Conservation (phyloP, 2,329 filamentous ascomycete species). For the Plectosphaerella sp. region DNA sequence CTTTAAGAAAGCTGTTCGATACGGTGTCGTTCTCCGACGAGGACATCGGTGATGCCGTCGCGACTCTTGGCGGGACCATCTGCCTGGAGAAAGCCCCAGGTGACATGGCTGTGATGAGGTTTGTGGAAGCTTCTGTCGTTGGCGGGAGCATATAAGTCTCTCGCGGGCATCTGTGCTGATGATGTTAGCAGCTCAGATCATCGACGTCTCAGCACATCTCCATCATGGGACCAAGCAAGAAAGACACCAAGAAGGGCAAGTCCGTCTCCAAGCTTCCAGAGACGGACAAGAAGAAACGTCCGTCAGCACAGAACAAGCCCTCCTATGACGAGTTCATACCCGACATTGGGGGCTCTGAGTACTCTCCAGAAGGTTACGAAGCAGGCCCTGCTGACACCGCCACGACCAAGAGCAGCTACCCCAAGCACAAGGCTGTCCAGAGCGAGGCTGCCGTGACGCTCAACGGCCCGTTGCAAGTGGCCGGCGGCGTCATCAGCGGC, state of each 20-base stretch:
- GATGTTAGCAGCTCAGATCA: too few species aligned
- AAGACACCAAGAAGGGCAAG: neutral
- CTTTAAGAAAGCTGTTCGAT: neutral
- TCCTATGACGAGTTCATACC: neutral
- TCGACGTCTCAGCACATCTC: too few species aligned
- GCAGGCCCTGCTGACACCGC: neutral
- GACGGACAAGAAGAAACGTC: too few species aligned
- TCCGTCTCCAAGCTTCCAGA: neutral
- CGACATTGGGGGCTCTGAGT: constrained; percentile 18
- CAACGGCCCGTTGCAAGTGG: constrained; percentile 40
- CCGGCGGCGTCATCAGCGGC: constrained; percentile 40
- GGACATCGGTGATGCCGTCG: neutral
- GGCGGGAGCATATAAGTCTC: too few species aligned
- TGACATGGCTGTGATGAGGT: too few species aligned
- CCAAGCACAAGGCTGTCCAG: constrained; percentile 32
- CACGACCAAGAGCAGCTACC: neutral
- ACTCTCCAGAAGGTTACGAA: constrained; percentile 11
- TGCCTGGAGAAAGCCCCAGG: too few species aligned
- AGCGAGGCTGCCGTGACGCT: constrained; percentile 35
- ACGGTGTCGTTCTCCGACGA: neutral
- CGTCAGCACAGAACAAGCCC: neutral
- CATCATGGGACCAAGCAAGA: neutral
- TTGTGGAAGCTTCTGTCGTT: too few species aligned
- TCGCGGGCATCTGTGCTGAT: too few species aligned
- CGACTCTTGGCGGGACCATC: neutral